Evolutionary conservation across 306 rosid genomes (phyloP).

Genomic region (Trichosanthes cucumerina): DNA sequence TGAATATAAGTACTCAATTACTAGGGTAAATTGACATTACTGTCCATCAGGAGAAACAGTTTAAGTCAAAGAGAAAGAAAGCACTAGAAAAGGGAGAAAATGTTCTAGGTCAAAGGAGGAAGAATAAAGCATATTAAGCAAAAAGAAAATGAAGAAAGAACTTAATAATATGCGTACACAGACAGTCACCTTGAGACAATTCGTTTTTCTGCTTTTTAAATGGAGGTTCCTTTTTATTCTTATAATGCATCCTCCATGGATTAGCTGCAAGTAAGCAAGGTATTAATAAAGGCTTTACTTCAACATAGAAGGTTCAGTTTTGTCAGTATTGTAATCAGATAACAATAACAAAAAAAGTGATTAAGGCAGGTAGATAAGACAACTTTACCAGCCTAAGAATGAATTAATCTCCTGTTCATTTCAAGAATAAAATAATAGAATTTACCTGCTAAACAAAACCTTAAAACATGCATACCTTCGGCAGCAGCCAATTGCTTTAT

Average conservation of each 20-base stretch:
- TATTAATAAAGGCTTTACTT: constrained; percentile 2
- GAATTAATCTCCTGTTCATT: neutral
- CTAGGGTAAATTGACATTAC: neutral
- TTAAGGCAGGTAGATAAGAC: neutral
- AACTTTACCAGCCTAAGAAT: neutral
- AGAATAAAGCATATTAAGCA: neutral
- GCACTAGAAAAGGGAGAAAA: neutral
- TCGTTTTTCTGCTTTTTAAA: constrained; percentile 68
- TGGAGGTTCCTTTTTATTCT: constrained; percentile 67
- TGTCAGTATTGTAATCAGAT: neutral
- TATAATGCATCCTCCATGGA: constrained; percentile 46
- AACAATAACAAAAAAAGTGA: neutral
- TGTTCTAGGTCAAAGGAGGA: neutral
- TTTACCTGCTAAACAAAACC: neutral
- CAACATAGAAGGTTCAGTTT: neutral
- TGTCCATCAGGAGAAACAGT: neutral
- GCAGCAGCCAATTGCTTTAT: constrained; percentile 57
- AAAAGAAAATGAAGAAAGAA: neutral
- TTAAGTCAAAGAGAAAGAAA: neutral
- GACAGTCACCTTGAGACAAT: constrained; percentile 59
- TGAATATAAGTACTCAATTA: neutral
- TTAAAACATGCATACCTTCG: constrained; percentile 37
- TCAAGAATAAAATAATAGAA: neutral
- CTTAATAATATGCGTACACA: neutral
- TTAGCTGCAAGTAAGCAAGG: constrained; percentile 47